Base-by-base conservation (phyloP, 805 yeast genomes). In the Pichia thaimueangensis region DNA sequence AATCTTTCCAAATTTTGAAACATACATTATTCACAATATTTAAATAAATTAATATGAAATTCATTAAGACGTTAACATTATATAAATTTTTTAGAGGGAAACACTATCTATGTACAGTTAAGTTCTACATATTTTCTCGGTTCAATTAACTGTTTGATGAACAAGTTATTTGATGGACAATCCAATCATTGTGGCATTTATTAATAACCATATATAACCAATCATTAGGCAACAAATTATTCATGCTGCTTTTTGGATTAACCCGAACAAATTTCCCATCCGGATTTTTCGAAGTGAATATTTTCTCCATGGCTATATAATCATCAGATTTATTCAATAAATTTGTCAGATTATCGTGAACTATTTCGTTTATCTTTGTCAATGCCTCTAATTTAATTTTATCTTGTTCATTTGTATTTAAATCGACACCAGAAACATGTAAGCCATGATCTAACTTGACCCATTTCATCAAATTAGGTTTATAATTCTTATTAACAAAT, bases 151-250 rank as follows among this genome's bases (percentile, higher is more conserved):
- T n/a, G n/a, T n/a, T n/a, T n/a, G n/a, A n/a, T n/a, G n/a, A n/a
- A n/a, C n/a, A n/a, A n/a, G n/a, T n/a, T n/a, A 41, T 24, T 20
- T 37, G 20, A 4, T 32, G 17, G 16, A 37, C 33, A 5, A 42
- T 4, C 40, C 36, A 30, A 25, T 36, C 45, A 31, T 28, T 37
- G 7, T 35, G 30, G 5, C 37, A 24, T 20, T 25, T 32, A 6
- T 37, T 10, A 19, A 31, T 15, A 6, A 42, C 35, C 16, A 42
- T 36, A 33, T 42, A 16, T 4, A 42, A 3, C 45, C 45, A 42
- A 36, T 42, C 45, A 42, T 42, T 42, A 10, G 45, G 45, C 6
- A 35, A 7, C 1, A 42, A 4, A 27, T 31, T 42, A 32, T 37
- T 21, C 4, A 37, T 3, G 10, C 37, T 27, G 17, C 16, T 35